phyloP scores from a whole-genome alignment of 805 yeast species.

The Yamadazyma tumulicola region DNA sequence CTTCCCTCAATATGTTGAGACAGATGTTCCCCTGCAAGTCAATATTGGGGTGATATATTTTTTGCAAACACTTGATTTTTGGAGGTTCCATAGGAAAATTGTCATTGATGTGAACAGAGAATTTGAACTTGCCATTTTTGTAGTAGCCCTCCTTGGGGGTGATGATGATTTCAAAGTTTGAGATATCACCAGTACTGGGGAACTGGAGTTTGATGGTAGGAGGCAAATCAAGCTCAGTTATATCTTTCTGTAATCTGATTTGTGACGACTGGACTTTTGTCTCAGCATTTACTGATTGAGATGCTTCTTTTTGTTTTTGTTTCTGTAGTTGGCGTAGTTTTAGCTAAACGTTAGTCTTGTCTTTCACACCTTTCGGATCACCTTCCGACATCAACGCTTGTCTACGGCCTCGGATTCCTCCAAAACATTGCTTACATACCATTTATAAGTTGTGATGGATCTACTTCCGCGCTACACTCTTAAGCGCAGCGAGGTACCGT shows the following conservation, averaged over 20 bases:
- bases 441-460: no score
- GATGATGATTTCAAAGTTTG: conserved; percentile 57
- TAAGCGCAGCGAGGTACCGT: no score
- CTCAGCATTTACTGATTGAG: conserved; percentile 19
- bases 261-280: conserved; percentile 53
- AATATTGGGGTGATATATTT: conserved; percentile 91
- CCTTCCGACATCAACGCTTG: no score
- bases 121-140: conserved; percentile 62
- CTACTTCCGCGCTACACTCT: no score
- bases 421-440: no score
- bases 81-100: conserved; percentile 94
- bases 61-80: conserved; percentile 64
- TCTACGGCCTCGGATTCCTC: no score
- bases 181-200: conserved; percentile 53
- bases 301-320: conserved; percentile 50
- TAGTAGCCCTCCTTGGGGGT: conserved; percentile 74
- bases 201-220: conserved; percentile 48
- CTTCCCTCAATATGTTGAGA: conserved; percentile 85
- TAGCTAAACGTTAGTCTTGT: conserved; percentile 35
- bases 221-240: conserved; percentile 67
- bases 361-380: no score
- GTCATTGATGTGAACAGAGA: conserved; percentile 61
- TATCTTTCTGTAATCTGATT: conserved; percentile 70
- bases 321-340: conserved; percentile 59
- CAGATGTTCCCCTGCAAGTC: conserved; percentile 90